Base-by-base conservation (phyloP, 2,329 filamentous ascomycete species). In the Trichoderma pleuroti region DNA sequence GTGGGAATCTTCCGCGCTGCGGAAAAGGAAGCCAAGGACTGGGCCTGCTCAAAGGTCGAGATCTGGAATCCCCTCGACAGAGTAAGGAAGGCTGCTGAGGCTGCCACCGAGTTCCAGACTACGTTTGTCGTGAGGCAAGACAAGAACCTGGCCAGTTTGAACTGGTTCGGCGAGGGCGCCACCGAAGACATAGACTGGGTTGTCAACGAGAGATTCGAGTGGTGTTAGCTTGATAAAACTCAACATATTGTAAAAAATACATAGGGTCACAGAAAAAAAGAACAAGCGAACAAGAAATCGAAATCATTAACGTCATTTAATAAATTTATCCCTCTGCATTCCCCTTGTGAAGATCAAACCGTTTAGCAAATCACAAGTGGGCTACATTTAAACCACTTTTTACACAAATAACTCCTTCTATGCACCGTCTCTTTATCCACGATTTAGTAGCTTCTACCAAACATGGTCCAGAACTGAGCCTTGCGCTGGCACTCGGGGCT, bases 391-490 rank as follows among this genome's bases (percentile, higher is more conserved):
- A 39, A 24, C 32, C 28, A 28, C 36, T 59, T 49, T 57, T 52
- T 66, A 36, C 49, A 65, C 60, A 64, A 39, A 60, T 30, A 64
- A 65, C 52, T 65, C 69, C 54, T 59, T 60, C 69, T 56, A 64
- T 65, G 36, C 52, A 54, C 61, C 52, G 16, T 57, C 30, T 56
- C 42, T 46, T 26, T 32, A 10, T 28, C 21, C 18, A 26, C 9
- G 21, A 24, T 62, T 64, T 70, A 89, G 79, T 89, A 90, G 79
- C 86, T 91, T 83, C 92, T 87, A 77, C 95, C 95, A 82, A 98
- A 98, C 90, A 98, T 92, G 81, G 93, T 92, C 92, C 93, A 98
- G 77, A 91, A 88, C 85, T 95, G 89, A 21, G 95, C 95, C 64
- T 89, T 83, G 74, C 85, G 86, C 72, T 85, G 85, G 83, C 95